A percentile compares a stretch with the other conserved stretches of the same genome.
These are phyloP conservation scores for Russula abietina DNA, from an alignment of 768 basidiomycete species.

Conservation along the genomic window DNA sequence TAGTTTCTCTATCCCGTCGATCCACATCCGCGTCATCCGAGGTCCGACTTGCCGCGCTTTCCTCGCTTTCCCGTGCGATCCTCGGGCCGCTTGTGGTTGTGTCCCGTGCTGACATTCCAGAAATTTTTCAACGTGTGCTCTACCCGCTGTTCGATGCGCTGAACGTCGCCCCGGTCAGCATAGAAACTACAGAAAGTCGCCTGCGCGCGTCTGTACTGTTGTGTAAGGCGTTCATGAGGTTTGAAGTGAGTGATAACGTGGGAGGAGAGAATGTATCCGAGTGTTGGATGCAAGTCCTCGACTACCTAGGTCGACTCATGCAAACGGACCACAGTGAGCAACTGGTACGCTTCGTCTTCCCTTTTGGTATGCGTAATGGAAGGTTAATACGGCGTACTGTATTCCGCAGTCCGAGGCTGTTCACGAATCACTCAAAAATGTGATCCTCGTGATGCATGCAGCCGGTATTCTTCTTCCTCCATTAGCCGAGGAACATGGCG, in stretches of 20 bases:
- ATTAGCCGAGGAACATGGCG: constrained; percentile 33
- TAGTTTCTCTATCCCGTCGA: constrained; percentile 19
- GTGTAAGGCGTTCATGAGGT: constrained; percentile 95
- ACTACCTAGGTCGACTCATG: constrained; percentile 86
- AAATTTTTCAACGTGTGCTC: constrained; percentile 82
- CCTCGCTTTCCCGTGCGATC: constrained; percentile 44
- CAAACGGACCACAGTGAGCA: constrained; percentile 78
- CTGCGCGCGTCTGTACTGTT: constrained; percentile 82
- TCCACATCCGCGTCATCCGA: constrained; percentile 20
- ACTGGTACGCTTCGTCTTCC: constrained; percentile 50
- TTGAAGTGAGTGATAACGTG: constrained; percentile 63
- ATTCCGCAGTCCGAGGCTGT: constrained; percentile 78
- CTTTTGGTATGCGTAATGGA: neutral
- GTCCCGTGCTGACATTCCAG: constrained; percentile 60
- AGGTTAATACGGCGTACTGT: constrained; percentile 3
- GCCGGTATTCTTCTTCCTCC: constrained; percentile 76
- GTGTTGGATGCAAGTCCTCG: constrained; percentile 86
- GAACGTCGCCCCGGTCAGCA: constrained; percentile 72
- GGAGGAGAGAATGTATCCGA: constrained; percentile 58
- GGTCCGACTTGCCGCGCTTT: constrained; percentile 46
- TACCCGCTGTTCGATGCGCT: constrained; percentile 92
- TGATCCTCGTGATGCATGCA: constrained; percentile 92
- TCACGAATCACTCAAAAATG: constrained; percentile 95
- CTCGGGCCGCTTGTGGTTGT: constrained; percentile 23
- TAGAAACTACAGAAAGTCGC: constrained; percentile 87